phyloP scores from a whole-genome alignment of 2,329 filamentous ascomycete species.

The Cladosporium halotolerans region DNA sequence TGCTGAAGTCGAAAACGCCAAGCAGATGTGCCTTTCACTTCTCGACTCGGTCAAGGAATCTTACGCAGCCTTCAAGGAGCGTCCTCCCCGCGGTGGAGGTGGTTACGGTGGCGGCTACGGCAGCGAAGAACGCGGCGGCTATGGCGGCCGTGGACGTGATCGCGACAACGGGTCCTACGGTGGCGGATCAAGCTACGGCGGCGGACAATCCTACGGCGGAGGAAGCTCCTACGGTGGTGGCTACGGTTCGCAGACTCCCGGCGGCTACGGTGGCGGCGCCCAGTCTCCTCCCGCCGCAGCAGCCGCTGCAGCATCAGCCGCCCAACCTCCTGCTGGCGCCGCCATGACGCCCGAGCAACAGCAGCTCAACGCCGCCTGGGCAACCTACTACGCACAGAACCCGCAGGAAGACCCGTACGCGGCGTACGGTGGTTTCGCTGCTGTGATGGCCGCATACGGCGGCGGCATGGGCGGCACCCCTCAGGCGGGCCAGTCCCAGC shows the following conservation, averaged over 20 bases:
- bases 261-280: conserved; percentile 17
- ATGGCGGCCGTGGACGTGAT: conserved; percentile 29
- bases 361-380: conserved; percentile 53
- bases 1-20: conserved; percentile 77
- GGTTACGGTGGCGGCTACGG: conserved; percentile 17
- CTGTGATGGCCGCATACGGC: conserved; percentile 17
- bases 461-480: background rate
- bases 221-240: conserved; percentile 34
- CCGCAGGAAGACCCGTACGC: conserved; percentile 80
- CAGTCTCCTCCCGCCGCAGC: conserved; percentile 25
- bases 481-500: conserved; percentile 1
- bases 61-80: conserved; percentile 80
- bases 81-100: conserved; percentile 35
- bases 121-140: conserved; percentile 32
- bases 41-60: conserved; percentile 79
- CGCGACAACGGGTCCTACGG: conserved; percentile 36
- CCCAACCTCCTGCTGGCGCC: background rate
- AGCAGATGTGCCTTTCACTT: conserved; percentile 82
- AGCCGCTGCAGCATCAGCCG: conserved; percentile 21
- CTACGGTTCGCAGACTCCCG: conserved; percentile 20
- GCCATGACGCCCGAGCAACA: conserved; percentile 19
- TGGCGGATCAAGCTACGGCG: conserved; percentile 36
- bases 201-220: conserved; percentile 31
- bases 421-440: conserved; percentile 69
- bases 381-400: conserved; percentile 77